Percentiles rank a stretch among this genome's conserved stretches.
Conservation (phyloP, 345 rosid genomes). For the Balakata baccata region DNA sequence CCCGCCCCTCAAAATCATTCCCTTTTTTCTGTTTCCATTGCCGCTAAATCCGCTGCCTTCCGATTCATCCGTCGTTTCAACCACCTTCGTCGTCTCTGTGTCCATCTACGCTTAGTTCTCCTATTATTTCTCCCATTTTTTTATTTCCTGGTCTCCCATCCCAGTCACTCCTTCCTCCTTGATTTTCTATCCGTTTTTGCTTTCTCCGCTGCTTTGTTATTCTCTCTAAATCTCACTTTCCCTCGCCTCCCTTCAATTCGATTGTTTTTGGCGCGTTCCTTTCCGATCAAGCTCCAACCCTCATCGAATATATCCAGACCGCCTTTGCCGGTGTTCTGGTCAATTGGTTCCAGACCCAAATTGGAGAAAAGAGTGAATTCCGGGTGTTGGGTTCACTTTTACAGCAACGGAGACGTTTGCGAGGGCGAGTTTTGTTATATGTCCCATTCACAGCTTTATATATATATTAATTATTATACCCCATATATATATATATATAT, state of each 20-base stretch:
- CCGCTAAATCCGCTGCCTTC: conserved; percentile 48
- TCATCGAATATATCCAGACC: conserved; percentile 32
- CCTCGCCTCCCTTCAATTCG: conserved; percentile 85
- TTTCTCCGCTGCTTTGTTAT: conserved; percentile 70
- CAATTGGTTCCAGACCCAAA: conserved; percentile 71
- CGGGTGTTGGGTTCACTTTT: conserved; percentile 85
- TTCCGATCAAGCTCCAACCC: conserved; percentile 56
- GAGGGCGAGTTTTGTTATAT: conserved; percentile 87
- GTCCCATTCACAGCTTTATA: too few species aligned
- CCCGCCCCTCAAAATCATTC: conserved; percentile 31
- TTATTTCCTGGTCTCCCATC: conserved; percentile 74
- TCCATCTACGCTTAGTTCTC: conserved; percentile 62
- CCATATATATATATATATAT: too few species aligned
- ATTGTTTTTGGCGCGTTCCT: conserved; percentile 69
- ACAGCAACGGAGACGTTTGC: conserved; percentile 83
- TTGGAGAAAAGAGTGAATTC: conserved; percentile 63
- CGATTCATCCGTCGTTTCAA: conserved; percentile 49
- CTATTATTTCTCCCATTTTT: conserved; percentile 69
- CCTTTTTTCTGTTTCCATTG: conserved; percentile 39
- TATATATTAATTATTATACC: too few species aligned
- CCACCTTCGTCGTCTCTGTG: conserved; percentile 46
- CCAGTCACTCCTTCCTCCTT: conserved; percentile 70
- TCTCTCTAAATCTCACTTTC: conserved; percentile 69
- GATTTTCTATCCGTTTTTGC: conserved; percentile 83
- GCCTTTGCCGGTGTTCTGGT: conserved; percentile 82